These are phyloP conservation scores for Coniochaeta sp. DNA, from an alignment of 2,329 filamentous ascomycete species.

Conservation along the genomic window DNA sequence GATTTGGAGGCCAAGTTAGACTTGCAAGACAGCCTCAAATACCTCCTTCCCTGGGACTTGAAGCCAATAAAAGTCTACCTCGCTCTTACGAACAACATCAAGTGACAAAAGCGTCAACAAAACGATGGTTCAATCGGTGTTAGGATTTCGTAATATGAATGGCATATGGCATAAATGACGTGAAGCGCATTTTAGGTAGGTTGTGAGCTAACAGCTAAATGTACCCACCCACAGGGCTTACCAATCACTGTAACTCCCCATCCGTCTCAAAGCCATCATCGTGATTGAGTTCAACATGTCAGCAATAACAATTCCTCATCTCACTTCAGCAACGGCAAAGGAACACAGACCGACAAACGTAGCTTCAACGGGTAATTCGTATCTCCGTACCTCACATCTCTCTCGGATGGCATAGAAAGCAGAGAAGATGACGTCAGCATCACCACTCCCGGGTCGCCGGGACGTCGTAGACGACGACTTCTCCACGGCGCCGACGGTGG, in stretches of 20 bases:
- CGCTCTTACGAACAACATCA: no score
- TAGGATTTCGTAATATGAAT: neutral
- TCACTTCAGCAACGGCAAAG: no score
- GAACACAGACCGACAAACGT: neutral
- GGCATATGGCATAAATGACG: neutral
- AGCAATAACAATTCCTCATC: neutral
- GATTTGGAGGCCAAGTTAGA: no score
- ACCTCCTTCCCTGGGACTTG: no score
- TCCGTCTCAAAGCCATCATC: neutral
- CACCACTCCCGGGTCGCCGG: conserved; percentile 16
- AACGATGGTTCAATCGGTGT: neutral
- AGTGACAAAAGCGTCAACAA: no score
- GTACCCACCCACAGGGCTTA: neutral
- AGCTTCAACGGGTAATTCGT: no score
- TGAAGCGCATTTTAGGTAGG: neutral
- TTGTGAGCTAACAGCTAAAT: neutral
- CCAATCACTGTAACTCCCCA: neutral
- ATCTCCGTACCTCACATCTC: no score
- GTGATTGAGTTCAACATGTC: neutral
- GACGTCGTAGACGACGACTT: conserved; percentile 6
- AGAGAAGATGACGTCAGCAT: neutral
- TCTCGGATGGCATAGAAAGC: no score
- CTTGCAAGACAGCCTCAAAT: no score
- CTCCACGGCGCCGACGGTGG: conserved; percentile 13
- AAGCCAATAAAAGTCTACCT: no score